Percentiles rank a stretch among this genome's conserved stretches.
phyloP scores from a whole-genome alignment of 2,329 filamentous ascomycete genomes.

The Talaromyces sp. region DNA sequence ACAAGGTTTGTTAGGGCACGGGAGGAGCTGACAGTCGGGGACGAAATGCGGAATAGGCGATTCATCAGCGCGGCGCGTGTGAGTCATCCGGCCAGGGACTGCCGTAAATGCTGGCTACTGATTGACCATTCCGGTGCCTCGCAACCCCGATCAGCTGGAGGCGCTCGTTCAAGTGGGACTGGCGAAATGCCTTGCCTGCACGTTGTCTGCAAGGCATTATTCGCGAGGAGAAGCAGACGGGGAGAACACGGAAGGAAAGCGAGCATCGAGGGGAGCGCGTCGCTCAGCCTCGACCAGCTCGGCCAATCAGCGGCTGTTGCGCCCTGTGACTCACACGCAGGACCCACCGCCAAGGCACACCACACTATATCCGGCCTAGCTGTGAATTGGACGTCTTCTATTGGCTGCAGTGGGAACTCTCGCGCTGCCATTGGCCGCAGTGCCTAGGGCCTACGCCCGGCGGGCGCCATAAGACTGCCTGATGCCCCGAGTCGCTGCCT shows the following conservation, averaged over 20 bases:
- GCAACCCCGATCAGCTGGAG: too few relatives aligned
- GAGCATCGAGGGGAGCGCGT: neutral
- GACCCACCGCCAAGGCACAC: neutral
- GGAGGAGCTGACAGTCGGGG: neutral
- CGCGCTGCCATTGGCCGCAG: neutral
- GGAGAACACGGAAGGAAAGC: too few relatives aligned
- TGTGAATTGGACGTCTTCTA: neutral
- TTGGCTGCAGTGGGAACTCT: neutral
- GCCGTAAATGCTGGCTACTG: neutral
- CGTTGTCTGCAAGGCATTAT: too few relatives aligned
- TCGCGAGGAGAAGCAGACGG: too few relatives aligned
- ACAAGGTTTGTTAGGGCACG: neutral
- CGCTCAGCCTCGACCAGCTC: neutral
- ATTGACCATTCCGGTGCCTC: neutral
- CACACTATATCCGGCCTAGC: conserved; percentile 1
- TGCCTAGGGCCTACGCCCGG: neutral
- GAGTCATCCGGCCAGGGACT: neutral
- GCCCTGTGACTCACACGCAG: conserved; percentile 7
- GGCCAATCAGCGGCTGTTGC: conserved; percentile 4
- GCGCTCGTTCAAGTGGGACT: neutral
- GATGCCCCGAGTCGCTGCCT: conserved; percentile 31
- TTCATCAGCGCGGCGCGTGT: neutral
- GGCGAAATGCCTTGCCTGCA: neutral
- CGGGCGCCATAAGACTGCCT: conserved; percentile 33
- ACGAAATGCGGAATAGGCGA: neutral